Conservation (phyloP, 495 filamentous ascomycete species). For the Eremomyces bilateralis region DNA sequence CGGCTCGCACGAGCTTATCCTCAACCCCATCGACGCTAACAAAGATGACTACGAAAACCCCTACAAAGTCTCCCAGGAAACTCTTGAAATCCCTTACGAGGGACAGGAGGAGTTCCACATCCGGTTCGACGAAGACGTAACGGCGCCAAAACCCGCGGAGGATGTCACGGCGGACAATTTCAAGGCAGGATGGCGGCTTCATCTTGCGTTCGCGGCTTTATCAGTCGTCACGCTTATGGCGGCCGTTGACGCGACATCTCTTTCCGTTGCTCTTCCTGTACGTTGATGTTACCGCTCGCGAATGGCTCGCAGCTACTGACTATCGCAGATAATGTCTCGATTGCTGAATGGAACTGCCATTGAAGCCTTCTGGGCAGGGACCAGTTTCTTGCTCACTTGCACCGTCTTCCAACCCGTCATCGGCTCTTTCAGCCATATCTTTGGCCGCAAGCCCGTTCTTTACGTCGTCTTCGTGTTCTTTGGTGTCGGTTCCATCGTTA, state of each 20-base stretch:
- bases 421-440: conserved; percentile 28
- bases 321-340: conserved; percentile 24
- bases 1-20: too few relatives aligned
- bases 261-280: conserved; percentile 52
- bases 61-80: too few relatives aligned
- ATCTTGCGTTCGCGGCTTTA: conserved; percentile 32
- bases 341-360: conserved; percentile 30
- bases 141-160: too few relatives aligned
- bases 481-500: conserved; percentile 35
- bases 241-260: conserved; percentile 52
- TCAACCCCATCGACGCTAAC: too few relatives aligned
- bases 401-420: conserved; percentile 21
- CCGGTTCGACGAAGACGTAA: too few relatives aligned
- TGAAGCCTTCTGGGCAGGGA: conserved; percentile 37
- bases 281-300: conserved; percentile 4
- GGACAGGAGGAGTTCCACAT: too few relatives aligned
- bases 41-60: too few relatives aligned
- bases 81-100: too few relatives aligned
- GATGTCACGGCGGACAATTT: conserved; percentile 11
- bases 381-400: conserved; percentile 29
- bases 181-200: conserved; percentile 20
- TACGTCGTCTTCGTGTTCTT: conserved; percentile 30
- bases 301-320: neutral
- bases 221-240: conserved; percentile 40
- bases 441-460: conserved; percentile 25